Base-by-base conservation (phyloP, 345 rosid species). In the Bretschneidera sinensis region DNA sequence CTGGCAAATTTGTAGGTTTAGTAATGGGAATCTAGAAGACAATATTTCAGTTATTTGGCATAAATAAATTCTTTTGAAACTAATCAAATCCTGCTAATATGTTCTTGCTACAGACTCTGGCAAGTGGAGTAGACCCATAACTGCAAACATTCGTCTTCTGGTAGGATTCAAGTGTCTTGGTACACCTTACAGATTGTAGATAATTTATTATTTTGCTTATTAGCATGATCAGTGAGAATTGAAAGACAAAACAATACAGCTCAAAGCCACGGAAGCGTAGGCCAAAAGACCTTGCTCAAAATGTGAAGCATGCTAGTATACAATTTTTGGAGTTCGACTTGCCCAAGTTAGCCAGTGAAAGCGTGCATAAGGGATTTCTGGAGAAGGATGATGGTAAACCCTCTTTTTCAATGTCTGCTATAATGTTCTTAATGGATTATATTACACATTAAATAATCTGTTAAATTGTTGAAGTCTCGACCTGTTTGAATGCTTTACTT, bases 241-340 rank as follows among this genome's bases (percentile, higher is more conserved):
- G 35, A 50, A 56, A 58, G 59, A 20, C 17, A 17, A 73, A 78
- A 61, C 76, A 71, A 56, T 65, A 25, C 78, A 95, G 99, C 74
- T 63, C 80, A 56, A 88, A 80, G 78, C 71, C 81, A 70, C 84
- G 70, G 60, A 83, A 72, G 66, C 81, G 73, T 57, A 72, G 73
- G 62, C 70, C 55, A 47, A 83, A 60, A 72, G 65, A 54, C 57
- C 79, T 68, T 60, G 53, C 50, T 62, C 78, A 65, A 25, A 51
- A 70, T 53, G 60, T 55, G n/a, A n/a, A n/a, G 57, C 81, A 70
- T 72, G 81, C 63, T 52, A 77, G 62, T 9, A 66, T 84, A 63
- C 70, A 70, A 69, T 77, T 85, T 68, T 74, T 89, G 79, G 86
- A 82, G 60, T 21, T 89, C 75, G 91, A 84, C 69, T 73, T 87